These are phyloP conservation scores for Citrus maxima DNA, from an alignment of 345 rosid genomes.

Conservation along the genomic window DNA sequence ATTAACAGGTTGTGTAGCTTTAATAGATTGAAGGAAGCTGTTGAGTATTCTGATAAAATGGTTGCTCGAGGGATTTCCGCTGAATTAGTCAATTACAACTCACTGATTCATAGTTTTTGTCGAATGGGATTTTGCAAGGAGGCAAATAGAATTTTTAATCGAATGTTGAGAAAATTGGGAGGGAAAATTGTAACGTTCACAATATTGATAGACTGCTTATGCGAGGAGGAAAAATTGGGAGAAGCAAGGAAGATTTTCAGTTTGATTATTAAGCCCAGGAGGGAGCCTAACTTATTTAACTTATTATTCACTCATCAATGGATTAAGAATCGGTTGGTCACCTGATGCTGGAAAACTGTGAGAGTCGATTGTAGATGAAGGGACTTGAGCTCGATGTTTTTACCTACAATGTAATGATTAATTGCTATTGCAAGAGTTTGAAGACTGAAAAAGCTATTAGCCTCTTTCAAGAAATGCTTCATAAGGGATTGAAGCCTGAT, in stretches of 20 bases:
- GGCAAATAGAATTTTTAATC: constrained; percentile 15
- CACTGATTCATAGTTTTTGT: constrained; percentile 21
- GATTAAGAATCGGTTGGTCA: constrained; percentile 28
- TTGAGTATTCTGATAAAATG: constrained; percentile 20
- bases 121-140: constrained; percentile 19
- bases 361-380: not conserved
- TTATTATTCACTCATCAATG: constrained; percentile 30
- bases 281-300: constrained; percentile 12
- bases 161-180: constrained; percentile 15
- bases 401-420: too few species aligned
- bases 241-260: constrained; percentile 17
- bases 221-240: constrained; percentile 16
- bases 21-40: constrained; percentile 11
- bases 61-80: constrained; percentile 15
- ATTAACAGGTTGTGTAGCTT: constrained; percentile 24
- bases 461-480: too few species aligned
- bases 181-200: constrained; percentile 7
- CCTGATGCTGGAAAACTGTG: constrained; percentile 25
- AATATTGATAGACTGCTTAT: constrained; percentile 19
- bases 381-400: too few species aligned
- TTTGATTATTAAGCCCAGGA: not conserved
- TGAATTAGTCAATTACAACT: constrained; percentile 7
- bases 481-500: constrained; percentile 8
- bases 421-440: too few species aligned
- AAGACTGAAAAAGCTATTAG: too few species aligned